Evolutionary conservation across 2,329 filamentous ascomycete species (phyloP).

Genomic region (Aspergillus hortae): DNA sequence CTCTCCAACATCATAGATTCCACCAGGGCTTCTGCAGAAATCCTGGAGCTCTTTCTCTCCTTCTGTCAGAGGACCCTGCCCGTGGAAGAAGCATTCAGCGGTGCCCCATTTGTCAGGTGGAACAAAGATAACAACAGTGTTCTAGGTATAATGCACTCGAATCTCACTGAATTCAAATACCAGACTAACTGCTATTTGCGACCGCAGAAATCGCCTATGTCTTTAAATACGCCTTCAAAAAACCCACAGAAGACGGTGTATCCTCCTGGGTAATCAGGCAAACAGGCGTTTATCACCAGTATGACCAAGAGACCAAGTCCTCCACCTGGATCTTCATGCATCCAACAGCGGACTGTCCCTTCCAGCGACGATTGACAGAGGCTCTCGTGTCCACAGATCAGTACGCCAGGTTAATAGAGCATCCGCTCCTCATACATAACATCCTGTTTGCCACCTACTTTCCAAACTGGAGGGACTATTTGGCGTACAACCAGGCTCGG

Average conservation of each 20-base stretch:
- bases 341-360: slow-evolving; percentile 13
- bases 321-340: slow-evolving; percentile 26
- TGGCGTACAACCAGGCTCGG: slow-evolving; percentile 20
- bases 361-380: slow-evolving; percentile 15
- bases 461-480: slow-evolving; percentile 27
- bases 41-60: slow-evolving; percentile 20
- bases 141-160: no score
- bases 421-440: slow-evolving; percentile 24
- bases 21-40: slow-evolving; percentile 13
- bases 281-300: slow-evolving; percentile 30
- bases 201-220: slow-evolving; percentile 24
- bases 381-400: slow-evolving; percentile 6
- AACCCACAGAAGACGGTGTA: slow-evolving; percentile 11
- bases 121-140: neutral
- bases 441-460: slow-evolving; percentile 27
- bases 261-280: slow-evolving; percentile 27
- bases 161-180: no score
- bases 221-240: slow-evolving; percentile 27
- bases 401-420: slow-evolving; percentile 4
- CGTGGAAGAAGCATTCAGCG: slow-evolving; percentile 23
- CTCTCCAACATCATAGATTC: slow-evolving; percentile 17
- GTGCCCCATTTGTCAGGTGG: slow-evolving; percentile 12
- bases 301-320: slow-evolving; percentile 16
- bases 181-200: no score
- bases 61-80: slow-evolving; percentile 23